phyloP scores from a whole-genome alignment of 1,284 basidiomycete species.

The Megacollybia platyphylla region DNA sequence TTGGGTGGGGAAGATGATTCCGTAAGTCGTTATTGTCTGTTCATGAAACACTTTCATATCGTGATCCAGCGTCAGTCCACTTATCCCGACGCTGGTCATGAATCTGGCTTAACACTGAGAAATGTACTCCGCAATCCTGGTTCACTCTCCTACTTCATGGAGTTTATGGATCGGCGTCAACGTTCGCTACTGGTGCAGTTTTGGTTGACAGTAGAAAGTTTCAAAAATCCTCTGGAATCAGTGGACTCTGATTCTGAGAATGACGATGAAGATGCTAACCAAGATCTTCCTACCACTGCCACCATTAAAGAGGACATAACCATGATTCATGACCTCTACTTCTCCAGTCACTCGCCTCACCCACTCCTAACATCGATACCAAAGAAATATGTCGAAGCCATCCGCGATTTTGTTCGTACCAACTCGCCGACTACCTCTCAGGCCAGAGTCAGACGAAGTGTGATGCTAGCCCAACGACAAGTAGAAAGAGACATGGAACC shows the following conservation, averaged over 20 bases:
- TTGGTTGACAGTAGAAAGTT: constrained; percentile 94
- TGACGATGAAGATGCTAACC: constrained; percentile 55
- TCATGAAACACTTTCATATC: not conserved
- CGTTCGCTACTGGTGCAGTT: constrained; percentile 86
- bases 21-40: constrained; percentile 21
- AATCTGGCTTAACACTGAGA: constrained; percentile 40
- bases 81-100: constrained; percentile 24
- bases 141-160: constrained; percentile 91
- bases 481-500: constrained; percentile 84
- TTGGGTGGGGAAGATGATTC: constrained; percentile 58
- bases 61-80: constrained; percentile 15
- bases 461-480: constrained; percentile 77
- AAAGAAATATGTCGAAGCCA: constrained; percentile 53
- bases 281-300: constrained; percentile 39
- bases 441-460: constrained; percentile 56
- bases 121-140: constrained; percentile 80
- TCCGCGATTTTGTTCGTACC: constrained; percentile 53
- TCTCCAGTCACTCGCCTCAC: constrained; percentile 47
- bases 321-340: constrained; percentile 81
- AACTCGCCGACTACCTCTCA: constrained; percentile 37
- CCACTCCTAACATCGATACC: constrained; percentile 55
- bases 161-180: constrained; percentile 88
- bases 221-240: constrained; percentile 90
- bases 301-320: constrained; percentile 76
- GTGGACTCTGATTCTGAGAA: constrained; percentile 61